These are phyloP conservation scores for Metarhizium robertsii DNA, from an alignment of 2,329 filamentous ascomycete species.

Conservation along the genomic window DNA sequence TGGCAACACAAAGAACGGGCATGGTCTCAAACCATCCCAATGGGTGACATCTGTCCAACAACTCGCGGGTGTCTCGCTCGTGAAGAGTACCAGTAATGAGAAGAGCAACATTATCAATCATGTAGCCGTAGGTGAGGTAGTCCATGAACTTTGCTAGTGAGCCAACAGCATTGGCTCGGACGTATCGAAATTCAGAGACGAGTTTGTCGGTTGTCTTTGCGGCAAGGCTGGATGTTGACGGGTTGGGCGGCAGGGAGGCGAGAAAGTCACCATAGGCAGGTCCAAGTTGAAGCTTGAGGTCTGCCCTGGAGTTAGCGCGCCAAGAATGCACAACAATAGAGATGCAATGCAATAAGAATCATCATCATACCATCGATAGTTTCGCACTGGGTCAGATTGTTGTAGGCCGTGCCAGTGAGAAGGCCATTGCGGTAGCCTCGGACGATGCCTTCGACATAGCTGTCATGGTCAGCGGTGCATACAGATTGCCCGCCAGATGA, in stretches of 20 bases:
- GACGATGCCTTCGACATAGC: constrained; percentile 95
- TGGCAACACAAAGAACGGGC: constrained; percentile 94
- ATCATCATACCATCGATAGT: constrained; percentile 69
- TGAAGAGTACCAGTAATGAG: constrained; percentile 96
- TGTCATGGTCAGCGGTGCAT: constrained; percentile 31
- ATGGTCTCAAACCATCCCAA: constrained; percentile 99
- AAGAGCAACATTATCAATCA: constrained; percentile 98
- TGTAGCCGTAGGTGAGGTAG: constrained; percentile 97
- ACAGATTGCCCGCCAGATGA: constrained; percentile 5
- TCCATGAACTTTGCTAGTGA: constrained; percentile 93
- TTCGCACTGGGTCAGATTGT: constrained; percentile 95
- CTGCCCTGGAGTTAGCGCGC: constrained; percentile 33
- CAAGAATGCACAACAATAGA: background rate
- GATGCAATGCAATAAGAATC: background rate
- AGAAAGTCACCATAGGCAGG: constrained; percentile 97
- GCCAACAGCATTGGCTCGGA: constrained; percentile 87
- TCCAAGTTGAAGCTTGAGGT: constrained; percentile 94
- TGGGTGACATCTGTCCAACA: constrained; percentile 91
- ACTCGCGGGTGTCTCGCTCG: constrained; percentile 91
- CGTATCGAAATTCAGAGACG: constrained; percentile 92
- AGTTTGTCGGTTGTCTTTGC: constrained; percentile 97
- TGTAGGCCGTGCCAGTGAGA: constrained; percentile 82
- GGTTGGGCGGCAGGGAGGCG: constrained; percentile 84
- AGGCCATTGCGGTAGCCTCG: constrained; percentile 93
- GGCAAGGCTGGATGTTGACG: constrained; percentile 89